Evolutionary conservation across 306 rosid genomes (phyloP).

Genomic region (Quercus gilva): DNA sequence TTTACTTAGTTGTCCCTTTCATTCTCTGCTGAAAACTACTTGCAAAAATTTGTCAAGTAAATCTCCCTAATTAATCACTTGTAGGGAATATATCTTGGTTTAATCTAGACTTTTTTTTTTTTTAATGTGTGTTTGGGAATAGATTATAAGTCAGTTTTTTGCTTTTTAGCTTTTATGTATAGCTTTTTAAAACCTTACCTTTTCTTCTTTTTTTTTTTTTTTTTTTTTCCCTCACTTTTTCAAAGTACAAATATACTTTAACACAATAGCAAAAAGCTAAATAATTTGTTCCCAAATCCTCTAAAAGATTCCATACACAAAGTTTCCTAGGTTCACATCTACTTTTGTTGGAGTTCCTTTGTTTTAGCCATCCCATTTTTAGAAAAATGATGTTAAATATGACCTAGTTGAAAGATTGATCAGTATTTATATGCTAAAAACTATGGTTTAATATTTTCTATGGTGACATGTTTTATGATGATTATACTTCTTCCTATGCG

Average conservation of each 20-base stretch:
- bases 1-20: not conserved
- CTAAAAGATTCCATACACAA: not conserved
- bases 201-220: not conserved
- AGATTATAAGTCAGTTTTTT: too few relatives aligned
- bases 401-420: not conserved
- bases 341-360: not conserved
- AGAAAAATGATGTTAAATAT: not conserved
- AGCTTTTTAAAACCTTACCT: too few relatives aligned
- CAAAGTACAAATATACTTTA: too few relatives aligned
- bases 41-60: not conserved
- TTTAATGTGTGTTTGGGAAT: not conserved
- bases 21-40: not conserved
- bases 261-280: too few relatives aligned
- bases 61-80: not conserved
- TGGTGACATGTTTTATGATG: not conserved
- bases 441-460: constrained; percentile 7
- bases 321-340: not conserved
- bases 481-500: constrained; percentile 1
- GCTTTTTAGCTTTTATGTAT: too few relatives aligned
- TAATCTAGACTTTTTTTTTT: not conserved
- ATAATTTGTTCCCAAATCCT: not conserved
- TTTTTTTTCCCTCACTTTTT: too few relatives aligned
- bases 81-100: not conserved
- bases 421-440: not conserved
- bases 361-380: not conserved